Evolutionary conservation across 768 basidiomycete genomes (phyloP), one percentile per base, ranked within the genome.

Genomic region (Mycena haematopus): DNA sequence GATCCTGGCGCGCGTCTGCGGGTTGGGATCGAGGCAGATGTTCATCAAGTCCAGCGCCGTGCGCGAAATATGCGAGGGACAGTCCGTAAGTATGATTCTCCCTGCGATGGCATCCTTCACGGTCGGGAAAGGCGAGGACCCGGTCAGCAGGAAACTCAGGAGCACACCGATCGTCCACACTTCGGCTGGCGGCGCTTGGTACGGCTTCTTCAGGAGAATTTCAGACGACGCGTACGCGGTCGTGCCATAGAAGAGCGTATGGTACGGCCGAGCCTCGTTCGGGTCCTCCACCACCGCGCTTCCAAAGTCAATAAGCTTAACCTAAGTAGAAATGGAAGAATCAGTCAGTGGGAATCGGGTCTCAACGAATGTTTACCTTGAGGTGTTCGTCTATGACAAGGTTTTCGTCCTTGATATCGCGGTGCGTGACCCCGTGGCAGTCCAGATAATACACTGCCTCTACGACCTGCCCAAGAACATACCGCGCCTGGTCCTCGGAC

Each of bases 401-500:
- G 71, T 99, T 99, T 75, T 99, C 96, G 58, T 98, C 96, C 73
- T 99, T 99, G 70, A 99, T 88, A 73, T 99, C 96, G 42, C 96
- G 90, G 74, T 99, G 96, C 0, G 91, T 88, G 68, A 99, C 92
- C 27, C 95, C 93, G 62, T 86, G 88, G 49, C 80, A 78, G 69
- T 96, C 84, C 36, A 98, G 82, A 71, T 95, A 93, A 63, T 84
- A 76, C 7, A 95, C 90, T 38, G 89, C 91, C 58, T 94, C 91
- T 53, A 93, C 92, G 46, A 97, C 86, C 76, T 98, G 96, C 35
- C 83, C 80, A 73, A 96, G 95, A 67, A 97, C 87, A 75, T 88
- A 88, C 55, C 88, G 85, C 11, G 94, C 91, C 71, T 91, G 86
- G 50, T 77, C 78, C 75, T 96, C 95, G 14, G 86, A 83, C 49